Evolutionary conservation across 2,329 filamentous ascomycete genomes (phyloP), one percentile per base, ranked within the genome.

Genomic region (Lecanoromycetidae sp.): DNA sequence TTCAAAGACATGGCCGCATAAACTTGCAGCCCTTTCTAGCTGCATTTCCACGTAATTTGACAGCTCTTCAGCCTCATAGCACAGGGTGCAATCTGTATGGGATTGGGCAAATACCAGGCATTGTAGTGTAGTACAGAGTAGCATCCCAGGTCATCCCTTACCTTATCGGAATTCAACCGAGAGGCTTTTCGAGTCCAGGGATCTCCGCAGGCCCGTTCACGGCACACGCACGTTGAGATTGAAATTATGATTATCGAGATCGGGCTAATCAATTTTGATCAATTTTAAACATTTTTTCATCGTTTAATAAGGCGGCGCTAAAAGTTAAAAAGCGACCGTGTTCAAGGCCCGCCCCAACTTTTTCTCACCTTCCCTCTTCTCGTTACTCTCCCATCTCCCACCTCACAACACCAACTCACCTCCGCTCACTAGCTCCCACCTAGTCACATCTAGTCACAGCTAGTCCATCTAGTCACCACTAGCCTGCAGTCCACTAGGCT

Each of bases 41-140:
- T 38, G 44, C 44, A 40, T 46, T 32, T 22, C 15, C 17, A 23
- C 19, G 44, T 46, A 46, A 29, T 19, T 38, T 17, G 35, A 39
- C 9, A 17, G 22, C 7, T 41, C 22, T 41, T 41, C 38, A 41
- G 38, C 38, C 38, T 41, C 38, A 29, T 30, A 19, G 30, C 26
- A 29, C 38, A n/a, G n/a, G n/a, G n/a, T n/a, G n/a, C n/a, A n/a
- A n/a, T n/a, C n/a, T n/a, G n/a, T n/a, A n/a, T n/a, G n/a, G n/a
- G n/a, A n/a, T n/a, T n/a, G n/a, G n/a, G n/a, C n/a, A n/a, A n/a
- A n/a, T n/a, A n/a, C n/a, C n/a, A n/a, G n/a, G n/a, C n/a, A n/a
- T n/a, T n/a, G n/a, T n/a, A n/a, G n/a, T n/a, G n/a, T n/a, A n/a
- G n/a, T n/a, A n/a, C n/a, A n/a, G n/a, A n/a, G n/a, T n/a, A n/a